Conservation (phyloP, 2,329 filamentous ascomycete species). For the Diaporthe humulicola region DNA sequence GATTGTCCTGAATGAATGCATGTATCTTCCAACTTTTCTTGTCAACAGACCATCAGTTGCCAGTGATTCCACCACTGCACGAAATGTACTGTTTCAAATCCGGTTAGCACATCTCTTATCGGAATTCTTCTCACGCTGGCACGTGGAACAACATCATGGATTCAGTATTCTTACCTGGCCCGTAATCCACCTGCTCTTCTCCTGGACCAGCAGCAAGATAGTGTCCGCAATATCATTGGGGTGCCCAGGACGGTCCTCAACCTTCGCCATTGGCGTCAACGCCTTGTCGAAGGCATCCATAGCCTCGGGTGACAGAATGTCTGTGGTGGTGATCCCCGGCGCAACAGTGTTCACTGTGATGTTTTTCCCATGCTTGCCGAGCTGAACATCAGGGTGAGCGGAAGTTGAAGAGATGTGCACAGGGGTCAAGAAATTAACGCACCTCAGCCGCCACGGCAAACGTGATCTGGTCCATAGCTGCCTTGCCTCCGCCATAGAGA, state of each 20-base stretch:
- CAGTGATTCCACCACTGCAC: conserved; percentile 53
- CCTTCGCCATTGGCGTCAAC: conserved; percentile 46
- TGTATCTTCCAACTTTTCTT: too few relatives aligned
- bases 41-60: background rate
- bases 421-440: background rate
- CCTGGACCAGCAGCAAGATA: conserved; percentile 53
- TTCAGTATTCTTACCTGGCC: conserved; percentile 43
- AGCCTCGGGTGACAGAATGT: conserved; percentile 42
- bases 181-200: conserved; percentile 59
- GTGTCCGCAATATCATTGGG: conserved; percentile 58
- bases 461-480: conserved; percentile 52
- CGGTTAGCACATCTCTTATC: background rate
- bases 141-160: rapidly evolving
- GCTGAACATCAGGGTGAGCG: background rate
- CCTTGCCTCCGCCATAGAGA: conserved; percentile 51
- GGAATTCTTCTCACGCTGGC: too few relatives aligned
- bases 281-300: conserved; percentile 42
- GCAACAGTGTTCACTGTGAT: conserved; percentile 59
- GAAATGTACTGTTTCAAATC: conserved; percentile 49
- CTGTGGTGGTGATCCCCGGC: conserved; percentile 55
- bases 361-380: conserved; percentile 45
- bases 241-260: conserved; percentile 51
- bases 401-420: rapidly evolving
- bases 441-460: conserved; percentile 52
- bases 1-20: background rate